Conservation (phyloP, 495 filamentous ascomycete species). For the Penicillium manginii region DNA sequence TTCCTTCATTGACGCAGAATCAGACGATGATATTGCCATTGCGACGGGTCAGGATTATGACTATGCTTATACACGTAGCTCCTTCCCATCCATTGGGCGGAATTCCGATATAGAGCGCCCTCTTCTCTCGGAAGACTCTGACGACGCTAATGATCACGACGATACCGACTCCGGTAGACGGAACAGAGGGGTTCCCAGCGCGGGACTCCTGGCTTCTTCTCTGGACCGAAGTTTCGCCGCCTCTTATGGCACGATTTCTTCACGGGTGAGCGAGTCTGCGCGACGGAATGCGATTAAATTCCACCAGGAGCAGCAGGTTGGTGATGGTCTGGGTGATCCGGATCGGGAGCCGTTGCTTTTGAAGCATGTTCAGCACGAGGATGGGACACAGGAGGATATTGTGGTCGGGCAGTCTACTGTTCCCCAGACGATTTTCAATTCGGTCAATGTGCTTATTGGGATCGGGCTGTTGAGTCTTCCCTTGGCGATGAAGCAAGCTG, state of each 20-base stretch:
- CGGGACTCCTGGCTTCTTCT: constrained; percentile 51
- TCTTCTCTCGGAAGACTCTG: constrained; percentile 31
- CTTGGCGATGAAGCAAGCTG: constrained; percentile 85
- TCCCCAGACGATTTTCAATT: constrained; percentile 96
- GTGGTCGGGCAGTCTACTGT: constrained; percentile 91
- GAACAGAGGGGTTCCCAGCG: constrained; percentile 23
- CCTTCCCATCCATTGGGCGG: constrained; percentile 30
- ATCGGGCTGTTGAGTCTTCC: constrained; percentile 89
- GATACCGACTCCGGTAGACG: constrained; percentile 11
- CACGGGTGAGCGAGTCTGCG: constrained; percentile 67
- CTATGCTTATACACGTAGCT: constrained; percentile 26
- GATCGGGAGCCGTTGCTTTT: constrained; percentile 81
- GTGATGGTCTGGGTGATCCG: constrained; percentile 53
- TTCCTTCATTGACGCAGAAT: constrained; percentile 64
- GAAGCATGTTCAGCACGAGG: constrained; percentile 81
- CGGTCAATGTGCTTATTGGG: constrained; percentile 92
- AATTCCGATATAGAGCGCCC: constrained; percentile 33
- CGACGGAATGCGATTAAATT: constrained; percentile 72
- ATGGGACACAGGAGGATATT: constrained; percentile 79
- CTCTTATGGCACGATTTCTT: constrained; percentile 76
- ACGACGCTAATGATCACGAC: constrained; percentile 13
- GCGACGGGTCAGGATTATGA: constrained; percentile 27
- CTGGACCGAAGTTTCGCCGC: constrained; percentile 73
- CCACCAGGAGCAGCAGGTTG: constrained; percentile 70
- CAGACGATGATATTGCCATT: constrained; percentile 49